Percentiles rank a stretch among this genome's conserved stretches.
Conservation (phyloP, 169 alveolate species). For the Cryptosporidium viatorum region DNA sequence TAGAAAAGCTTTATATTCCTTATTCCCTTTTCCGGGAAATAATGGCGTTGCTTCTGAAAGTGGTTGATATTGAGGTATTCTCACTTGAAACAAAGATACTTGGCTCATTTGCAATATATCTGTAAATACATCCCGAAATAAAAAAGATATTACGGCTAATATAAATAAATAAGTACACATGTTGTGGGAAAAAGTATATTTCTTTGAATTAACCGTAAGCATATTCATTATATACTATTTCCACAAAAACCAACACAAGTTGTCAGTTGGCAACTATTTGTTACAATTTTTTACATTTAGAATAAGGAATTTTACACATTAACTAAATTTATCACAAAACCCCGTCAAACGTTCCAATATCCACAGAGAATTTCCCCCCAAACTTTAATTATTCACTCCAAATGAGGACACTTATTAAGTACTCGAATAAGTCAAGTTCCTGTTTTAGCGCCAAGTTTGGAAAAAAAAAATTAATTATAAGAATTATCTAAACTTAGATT, state of each 20-base stretch:
- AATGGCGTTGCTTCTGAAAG: background rate
- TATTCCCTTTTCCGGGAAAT: constrained; percentile 1
- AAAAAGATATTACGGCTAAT: background rate
- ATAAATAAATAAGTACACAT: background rate
- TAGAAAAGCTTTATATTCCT: background rate
- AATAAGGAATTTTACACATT: background rate
- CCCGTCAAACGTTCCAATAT: background rate
- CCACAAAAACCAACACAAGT: background rate
- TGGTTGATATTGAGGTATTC: background rate
- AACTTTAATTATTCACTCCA: background rate
- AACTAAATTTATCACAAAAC: background rate
- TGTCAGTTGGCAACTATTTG: background rate
- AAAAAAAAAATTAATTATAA: too few species aligned
- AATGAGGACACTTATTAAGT: background rate
- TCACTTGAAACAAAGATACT: background rate
- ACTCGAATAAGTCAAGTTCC: background rate
- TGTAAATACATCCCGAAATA: background rate
- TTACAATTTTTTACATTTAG: background rate
- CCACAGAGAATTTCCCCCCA: background rate
- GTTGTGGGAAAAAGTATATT: background rate
- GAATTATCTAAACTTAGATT: background rate
- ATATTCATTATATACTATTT: too few species aligned
- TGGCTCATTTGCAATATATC: background rate
- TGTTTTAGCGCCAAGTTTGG: background rate
- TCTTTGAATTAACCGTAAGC: background rate